Conservation (phyloP, 345 rosid species). For the Kandelia obovata region DNA sequence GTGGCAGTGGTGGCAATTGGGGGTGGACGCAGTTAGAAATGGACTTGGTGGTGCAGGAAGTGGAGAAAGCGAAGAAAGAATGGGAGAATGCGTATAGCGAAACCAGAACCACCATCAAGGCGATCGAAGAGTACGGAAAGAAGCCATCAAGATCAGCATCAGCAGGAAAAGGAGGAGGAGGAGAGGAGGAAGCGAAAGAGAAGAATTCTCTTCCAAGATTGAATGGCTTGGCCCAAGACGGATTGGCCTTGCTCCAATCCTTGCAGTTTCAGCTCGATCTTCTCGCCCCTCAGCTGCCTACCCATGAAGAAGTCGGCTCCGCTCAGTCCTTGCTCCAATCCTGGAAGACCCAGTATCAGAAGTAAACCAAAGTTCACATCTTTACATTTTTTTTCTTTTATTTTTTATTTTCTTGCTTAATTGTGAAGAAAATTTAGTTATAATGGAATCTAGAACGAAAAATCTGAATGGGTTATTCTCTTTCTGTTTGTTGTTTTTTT, state of each 20-base stretch:
- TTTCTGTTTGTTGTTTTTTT: not conserved
- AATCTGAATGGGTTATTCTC: not conserved
- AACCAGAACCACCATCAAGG: conserved; percentile 49
- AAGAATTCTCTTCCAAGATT: conserved; percentile 69
- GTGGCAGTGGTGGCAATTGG: not conserved
- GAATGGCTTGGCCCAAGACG: conserved; percentile 52
- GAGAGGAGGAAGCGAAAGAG: conserved; percentile 19
- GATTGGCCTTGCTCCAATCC: conserved; percentile 60
- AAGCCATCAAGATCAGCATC: conserved; percentile 10
- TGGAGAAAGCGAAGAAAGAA: conserved; percentile 81
- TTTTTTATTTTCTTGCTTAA: not conserved
- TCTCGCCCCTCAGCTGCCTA: conserved; percentile 77
- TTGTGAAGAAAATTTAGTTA: not conserved
- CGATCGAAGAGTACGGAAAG: conserved; percentile 63
- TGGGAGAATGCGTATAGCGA: conserved; percentile 65
- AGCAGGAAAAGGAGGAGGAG: conserved; percentile 23
- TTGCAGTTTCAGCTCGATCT: conserved; percentile 78
- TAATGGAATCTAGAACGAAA: too few species aligned
- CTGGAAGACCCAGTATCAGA: conserved; percentile 58
- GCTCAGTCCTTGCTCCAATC: conserved; percentile 59
- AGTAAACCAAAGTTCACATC: conserved; percentile 26
- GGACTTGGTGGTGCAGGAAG: conserved; percentile 81
- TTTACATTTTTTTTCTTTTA: not conserved
- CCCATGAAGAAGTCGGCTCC: conserved; percentile 50
- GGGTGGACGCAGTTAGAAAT: conserved; percentile 19